Conservation (phyloP, 2,329 filamentous ascomycete genomes). For the Scedosporium aurantiacum region DNA sequence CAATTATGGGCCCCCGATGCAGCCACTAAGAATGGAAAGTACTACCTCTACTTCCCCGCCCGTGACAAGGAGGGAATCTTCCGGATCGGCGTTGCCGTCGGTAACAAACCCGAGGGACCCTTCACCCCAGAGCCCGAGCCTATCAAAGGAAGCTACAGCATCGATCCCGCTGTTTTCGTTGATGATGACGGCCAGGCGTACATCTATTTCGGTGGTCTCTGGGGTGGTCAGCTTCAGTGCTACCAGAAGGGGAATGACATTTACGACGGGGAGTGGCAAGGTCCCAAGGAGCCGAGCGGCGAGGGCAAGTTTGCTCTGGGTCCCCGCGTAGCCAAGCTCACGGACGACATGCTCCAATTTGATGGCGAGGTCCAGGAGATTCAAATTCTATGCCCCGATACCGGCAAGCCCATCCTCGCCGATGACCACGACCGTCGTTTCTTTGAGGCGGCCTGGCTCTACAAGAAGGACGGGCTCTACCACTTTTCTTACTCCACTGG, state of each 20-base stretch:
- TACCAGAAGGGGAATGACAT: conserved; percentile 44
- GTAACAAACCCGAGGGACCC: conserved; percentile 54
- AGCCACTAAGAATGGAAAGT: conserved; percentile 54
- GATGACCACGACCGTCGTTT: conserved; percentile 65
- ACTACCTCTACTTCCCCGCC: conserved; percentile 70
- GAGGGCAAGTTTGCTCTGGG: conserved; percentile 45
- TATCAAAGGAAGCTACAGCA: conserved; percentile 61
- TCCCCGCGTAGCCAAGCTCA: conserved; percentile 55
- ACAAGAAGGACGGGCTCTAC: conserved; percentile 58
- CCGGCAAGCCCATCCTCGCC: conserved; percentile 45
- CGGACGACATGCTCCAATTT: conserved; percentile 55
- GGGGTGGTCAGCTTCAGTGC: conserved; percentile 73
- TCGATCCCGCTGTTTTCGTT: conserved; percentile 67
- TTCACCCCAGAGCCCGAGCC: conserved; percentile 54
- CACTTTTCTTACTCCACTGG: conserved; percentile 73
- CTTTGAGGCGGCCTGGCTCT: conserved; percentile 74
- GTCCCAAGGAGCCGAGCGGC: conserved; percentile 48
- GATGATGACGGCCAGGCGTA: conserved; percentile 36
- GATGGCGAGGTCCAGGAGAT: conserved; percentile 45
- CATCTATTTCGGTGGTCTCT: conserved; percentile 65
- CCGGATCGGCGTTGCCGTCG: conserved; percentile 61
- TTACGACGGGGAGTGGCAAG: conserved; percentile 45
- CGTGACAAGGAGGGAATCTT: conserved; percentile 60
- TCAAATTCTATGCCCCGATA: conserved; percentile 51
- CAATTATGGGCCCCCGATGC: conserved; percentile 77